phyloP scores from a whole-genome alignment of 805 yeast species.

The Starmera caribaea region DNA sequence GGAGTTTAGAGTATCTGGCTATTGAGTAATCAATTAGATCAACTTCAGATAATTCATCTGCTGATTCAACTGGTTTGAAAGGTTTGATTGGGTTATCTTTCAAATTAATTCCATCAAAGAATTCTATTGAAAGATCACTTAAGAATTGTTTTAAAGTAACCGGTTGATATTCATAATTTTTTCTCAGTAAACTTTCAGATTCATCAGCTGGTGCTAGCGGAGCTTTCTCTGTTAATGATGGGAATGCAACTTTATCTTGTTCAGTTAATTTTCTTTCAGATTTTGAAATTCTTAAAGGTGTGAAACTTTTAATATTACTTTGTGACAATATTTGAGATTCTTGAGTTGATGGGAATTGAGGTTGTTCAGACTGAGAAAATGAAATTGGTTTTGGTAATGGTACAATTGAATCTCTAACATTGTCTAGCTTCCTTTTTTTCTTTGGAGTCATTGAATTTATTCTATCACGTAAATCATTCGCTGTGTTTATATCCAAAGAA shows the following conservation, averaged over 20 bases:
- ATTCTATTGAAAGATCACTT: conserved; percentile 16
- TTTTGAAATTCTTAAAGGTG: conserved; percentile 15
- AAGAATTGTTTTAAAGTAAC: conserved; percentile 15
- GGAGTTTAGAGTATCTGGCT: conserved; percentile 14
- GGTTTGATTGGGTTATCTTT: conserved; percentile 14
- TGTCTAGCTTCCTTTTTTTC: conserved; percentile 6
- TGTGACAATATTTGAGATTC: conserved; percentile 5
- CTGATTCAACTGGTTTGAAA: conserved; percentile 4
- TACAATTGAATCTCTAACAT: conserved; percentile 1
- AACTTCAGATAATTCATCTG: not conserved
- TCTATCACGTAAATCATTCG: conserved; percentile 11
- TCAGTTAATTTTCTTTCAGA: conserved; percentile 6
- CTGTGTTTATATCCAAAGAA: conserved; percentile 3
- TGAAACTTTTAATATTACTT: conserved; percentile 13
- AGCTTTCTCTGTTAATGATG: conserved; percentile 5
- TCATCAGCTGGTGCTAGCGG: conserved; percentile 17
- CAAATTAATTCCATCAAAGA: conserved; percentile 18
- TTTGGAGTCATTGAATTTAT: conserved; percentile 18
- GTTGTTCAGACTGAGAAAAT: not conserved
- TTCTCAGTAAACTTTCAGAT: conserved; percentile 1
- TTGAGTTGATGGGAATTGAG: not conserved
- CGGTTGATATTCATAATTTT: conserved; percentile 11
- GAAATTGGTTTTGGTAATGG: not conserved
- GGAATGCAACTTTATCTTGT: conserved; percentile 10
- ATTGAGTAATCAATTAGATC: conserved; percentile 10